Percentiles rank a stretch among this genome's conserved stretches.
Evolutionary conservation across 768 basidiomycete genomes (phyloP).

Genomic region (Auriscalpium orientale): DNA sequence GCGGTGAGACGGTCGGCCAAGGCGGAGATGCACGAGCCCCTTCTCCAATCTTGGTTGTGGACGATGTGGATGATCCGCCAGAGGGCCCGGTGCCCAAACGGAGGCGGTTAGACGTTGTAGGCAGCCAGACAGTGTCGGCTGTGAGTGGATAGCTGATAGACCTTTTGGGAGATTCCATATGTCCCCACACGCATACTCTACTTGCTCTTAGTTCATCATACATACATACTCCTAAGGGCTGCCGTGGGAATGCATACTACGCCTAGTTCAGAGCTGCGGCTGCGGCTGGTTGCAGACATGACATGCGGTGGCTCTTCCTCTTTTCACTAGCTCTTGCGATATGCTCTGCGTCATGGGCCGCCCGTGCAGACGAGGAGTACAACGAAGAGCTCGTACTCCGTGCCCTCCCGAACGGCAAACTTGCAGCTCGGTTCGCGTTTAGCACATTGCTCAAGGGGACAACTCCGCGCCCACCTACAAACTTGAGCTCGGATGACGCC

Average conservation of each 20-base stretch:
- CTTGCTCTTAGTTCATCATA: no score
- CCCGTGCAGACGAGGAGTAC: slow-evolving; percentile 35
- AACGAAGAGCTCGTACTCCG: slow-evolving; percentile 46
- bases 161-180: no score
- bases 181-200: no score
- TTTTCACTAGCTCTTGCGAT: not conserved
- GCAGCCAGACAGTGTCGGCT: not conserved
- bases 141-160: not conserved
- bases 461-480: slow-evolving; percentile 48
- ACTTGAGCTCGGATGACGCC: slow-evolving; percentile 37
- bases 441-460: slow-evolving; percentile 50
- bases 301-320: not conserved
- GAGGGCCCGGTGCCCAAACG: slow-evolving; percentile 33
- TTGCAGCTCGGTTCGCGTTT: slow-evolving; percentile 77
- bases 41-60: slow-evolving; percentile 54
- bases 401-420: slow-evolving; percentile 75
- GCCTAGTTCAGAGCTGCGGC: no score
- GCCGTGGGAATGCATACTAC: no score
- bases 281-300: not conserved
- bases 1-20: not conserved
- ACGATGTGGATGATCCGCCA: slow-evolving; percentile 41
- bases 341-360: not conserved
- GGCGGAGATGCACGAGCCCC: slow-evolving; percentile 26
- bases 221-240: no score
- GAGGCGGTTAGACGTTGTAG: not conserved